Conservation (phyloP, 768 basidiomycete species). For the Suillus plorans region DNA sequence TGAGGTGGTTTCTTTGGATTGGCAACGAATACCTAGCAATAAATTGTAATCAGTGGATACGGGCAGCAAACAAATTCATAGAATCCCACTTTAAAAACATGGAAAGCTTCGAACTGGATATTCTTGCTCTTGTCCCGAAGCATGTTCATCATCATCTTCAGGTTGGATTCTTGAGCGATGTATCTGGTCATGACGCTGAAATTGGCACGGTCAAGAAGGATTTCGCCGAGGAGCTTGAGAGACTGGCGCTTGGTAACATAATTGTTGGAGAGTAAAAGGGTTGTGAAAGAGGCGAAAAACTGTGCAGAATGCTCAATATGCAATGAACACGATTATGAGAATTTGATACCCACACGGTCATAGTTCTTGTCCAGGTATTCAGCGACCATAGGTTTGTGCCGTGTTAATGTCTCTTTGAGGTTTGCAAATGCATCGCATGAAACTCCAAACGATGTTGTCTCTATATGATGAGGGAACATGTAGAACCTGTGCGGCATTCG, state of each 20-base stretch:
- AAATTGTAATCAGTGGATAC: conserved; percentile 3
- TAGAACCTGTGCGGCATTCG: conserved; percentile 67
- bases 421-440: conserved; percentile 98
- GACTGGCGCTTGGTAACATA: conserved; percentile 99
- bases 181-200: conserved; percentile 99
- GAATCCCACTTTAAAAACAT: conserved; percentile 92
- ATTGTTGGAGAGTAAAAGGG: conserved; percentile 89
- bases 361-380: conserved; percentile 97
- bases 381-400: conserved; percentile 98
- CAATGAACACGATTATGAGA: neutral
- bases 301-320: conserved; percentile 28
- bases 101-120: conserved; percentile 99
- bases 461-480: conserved; percentile 94
- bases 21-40: conserved; percentile 86
- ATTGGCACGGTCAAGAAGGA: conserved; percentile 95
- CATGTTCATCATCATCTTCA: conserved; percentile 99
- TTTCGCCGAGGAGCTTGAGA: conserved; percentile 96
- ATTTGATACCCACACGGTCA: conserved; percentile 66
- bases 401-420: conserved; percentile 94
- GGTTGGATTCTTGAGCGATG: conserved; percentile 90
- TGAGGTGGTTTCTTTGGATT: conserved; percentile 99
- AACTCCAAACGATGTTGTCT: conserved; percentile 96
- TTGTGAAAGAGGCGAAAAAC: conserved; percentile 97
- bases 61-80: neutral
- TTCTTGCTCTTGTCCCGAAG: conserved; percentile 98